phyloP scores from a whole-genome alignment of 345 rosid genomes.

The Citrus australasica region DNA sequence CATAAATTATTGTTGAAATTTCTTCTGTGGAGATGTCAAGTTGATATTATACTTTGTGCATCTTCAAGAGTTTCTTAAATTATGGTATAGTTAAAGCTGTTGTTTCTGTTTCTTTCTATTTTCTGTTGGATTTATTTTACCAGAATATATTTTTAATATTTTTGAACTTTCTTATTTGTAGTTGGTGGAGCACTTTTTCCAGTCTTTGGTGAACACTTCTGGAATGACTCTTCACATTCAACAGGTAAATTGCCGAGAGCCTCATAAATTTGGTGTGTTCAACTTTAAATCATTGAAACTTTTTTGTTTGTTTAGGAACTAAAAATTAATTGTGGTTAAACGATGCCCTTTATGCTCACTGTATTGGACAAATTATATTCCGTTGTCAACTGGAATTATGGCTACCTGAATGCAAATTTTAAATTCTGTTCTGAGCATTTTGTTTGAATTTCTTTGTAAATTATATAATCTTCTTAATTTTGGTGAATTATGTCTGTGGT shows the following conservation, averaged over 20 bases:
- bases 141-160: neutral
- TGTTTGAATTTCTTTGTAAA: neutral
- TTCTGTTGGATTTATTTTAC: neutral
- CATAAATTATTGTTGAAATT: neutral
- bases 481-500: neutral
- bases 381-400: neutral
- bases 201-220: constrained; percentile 85
- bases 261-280: constrained; percentile 4
- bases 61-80: neutral
- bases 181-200: constrained; percentile 97
- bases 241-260: constrained; percentile 45
- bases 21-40: neutral
- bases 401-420: neutral
- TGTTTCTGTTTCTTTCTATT: neutral
- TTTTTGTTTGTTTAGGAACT: neutral
- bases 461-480: neutral
- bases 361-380: neutral
- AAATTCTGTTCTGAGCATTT: neutral
- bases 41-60: neutral
- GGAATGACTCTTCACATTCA: constrained; percentile 97
- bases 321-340: neutral
- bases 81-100: neutral
- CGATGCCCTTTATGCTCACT: neutral
- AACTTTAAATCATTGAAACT: neutral
- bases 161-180: constrained; percentile 23